phyloP scores from a whole-genome alignment of 1,139 yeast genomes.

The Nadsonia commutata region DNA sequence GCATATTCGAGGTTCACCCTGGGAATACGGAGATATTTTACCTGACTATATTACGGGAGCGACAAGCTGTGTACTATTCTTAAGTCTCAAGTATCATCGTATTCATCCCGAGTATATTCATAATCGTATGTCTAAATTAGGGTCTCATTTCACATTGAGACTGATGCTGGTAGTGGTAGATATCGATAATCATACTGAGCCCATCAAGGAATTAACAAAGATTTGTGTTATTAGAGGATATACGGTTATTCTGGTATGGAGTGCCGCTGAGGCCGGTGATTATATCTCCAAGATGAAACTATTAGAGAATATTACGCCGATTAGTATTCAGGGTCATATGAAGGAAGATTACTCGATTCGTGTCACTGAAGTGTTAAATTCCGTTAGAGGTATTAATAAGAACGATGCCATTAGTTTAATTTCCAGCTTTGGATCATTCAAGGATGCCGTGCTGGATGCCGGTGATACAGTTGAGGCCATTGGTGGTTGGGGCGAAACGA shows the following conservation, averaged over 20 bases:
- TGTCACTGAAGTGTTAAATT: slow-evolving; percentile 36
- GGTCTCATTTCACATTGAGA: slow-evolving; percentile 36
- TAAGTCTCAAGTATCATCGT: slow-evolving; percentile 26
- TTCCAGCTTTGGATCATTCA: slow-evolving; percentile 38
- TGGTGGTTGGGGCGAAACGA: slow-evolving; percentile 44
- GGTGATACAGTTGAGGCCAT: slow-evolving; percentile 23
- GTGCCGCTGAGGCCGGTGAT: slow-evolving; percentile 73
- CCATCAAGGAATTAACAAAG: slow-evolving; percentile 54
- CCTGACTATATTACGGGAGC: slow-evolving; percentile 25
- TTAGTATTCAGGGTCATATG: slow-evolving; percentile 30
- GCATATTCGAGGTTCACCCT: slow-evolving; percentile 33
- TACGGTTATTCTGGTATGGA: slow-evolving; percentile 65
- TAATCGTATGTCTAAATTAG: slow-evolving; percentile 47
- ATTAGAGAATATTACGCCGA: slow-evolving; percentile 21
- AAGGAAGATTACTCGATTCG: slow-evolving; percentile 35
- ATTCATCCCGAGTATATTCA: slow-evolving; percentile 79
- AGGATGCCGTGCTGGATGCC: slow-evolving; percentile 30
- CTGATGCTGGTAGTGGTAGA: slow-evolving; percentile 65
- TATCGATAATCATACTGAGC: slow-evolving; percentile 57
- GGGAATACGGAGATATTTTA: slow-evolving; percentile 31
- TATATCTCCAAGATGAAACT: slow-evolving; percentile 33
- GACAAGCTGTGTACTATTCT: slow-evolving; percentile 3
- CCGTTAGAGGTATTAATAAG: slow-evolving; percentile 40
- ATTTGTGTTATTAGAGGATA: slow-evolving; percentile 16
- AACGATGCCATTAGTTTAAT: slow-evolving; percentile 43